Evolutionary conservation across 2,329 filamentous ascomycete species (phyloP).

Genomic region (Ophiosphaerella korrae): DNA sequence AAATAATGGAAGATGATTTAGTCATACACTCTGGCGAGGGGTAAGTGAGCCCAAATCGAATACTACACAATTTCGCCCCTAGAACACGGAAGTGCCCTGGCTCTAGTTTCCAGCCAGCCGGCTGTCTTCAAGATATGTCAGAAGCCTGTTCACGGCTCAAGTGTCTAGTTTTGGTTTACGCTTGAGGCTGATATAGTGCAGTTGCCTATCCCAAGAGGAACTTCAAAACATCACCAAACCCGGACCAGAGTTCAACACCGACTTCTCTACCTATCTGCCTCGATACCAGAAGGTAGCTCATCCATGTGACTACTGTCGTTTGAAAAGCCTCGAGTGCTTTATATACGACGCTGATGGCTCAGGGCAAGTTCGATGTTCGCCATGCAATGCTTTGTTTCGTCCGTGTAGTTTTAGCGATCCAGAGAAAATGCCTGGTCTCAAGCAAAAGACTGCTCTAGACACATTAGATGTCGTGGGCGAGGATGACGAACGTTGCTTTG

Average conservation of each 20-base stretch:
- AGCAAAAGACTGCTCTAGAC: conserved; percentile 49
- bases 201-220: conserved; percentile 3
- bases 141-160: background rate
- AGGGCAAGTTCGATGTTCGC: conserved; percentile 50
- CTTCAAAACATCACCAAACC: conserved; percentile 9
- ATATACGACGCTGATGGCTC: conserved; percentile 47
- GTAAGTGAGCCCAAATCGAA: conserved; percentile 14
- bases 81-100: background rate
- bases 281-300: conserved; percentile 52
- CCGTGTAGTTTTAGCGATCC: conserved; percentile 54
- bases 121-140: background rate
- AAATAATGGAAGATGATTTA: conserved; percentile 4
- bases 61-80: background rate
- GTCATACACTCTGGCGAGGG: conserved; percentile 10
- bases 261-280: conserved; percentile 55
- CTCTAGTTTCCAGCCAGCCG: background rate
- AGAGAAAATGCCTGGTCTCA: conserved; percentile 34
- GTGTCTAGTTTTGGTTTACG: background rate
- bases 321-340: conserved; percentile 54
- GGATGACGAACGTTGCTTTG: conserved; percentile 39
- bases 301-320: conserved; percentile 56
- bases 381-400: conserved; percentile 55
- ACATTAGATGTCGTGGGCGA: conserved; percentile 55
- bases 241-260: conserved; percentile 42
- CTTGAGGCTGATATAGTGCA: conserved; percentile 11